These are phyloP conservation scores for Golovinomyces cichoracearum DNA, from an alignment of 2,329 filamentous ascomycete genomes.

Conservation along the genomic window DNA sequence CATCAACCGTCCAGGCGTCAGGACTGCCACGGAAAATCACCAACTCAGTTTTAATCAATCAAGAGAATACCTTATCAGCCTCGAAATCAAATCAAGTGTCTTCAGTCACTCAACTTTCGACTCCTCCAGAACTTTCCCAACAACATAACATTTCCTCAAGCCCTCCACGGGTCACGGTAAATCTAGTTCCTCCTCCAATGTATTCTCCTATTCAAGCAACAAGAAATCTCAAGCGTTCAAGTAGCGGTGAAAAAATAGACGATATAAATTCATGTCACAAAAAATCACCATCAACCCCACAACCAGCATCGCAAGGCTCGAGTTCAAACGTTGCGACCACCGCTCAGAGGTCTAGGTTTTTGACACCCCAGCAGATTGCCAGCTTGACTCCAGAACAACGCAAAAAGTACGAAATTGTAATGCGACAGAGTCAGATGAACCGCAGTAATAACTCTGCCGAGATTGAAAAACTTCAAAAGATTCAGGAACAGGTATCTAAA, in stretches of 20 bases:
- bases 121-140: not conserved
- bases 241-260: conserved; percentile 21
- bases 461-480: conserved; percentile 4
- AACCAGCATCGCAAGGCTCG: conserved; percentile 13
- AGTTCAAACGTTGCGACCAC: conserved; percentile 7
- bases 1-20: not conserved
- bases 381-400: conserved; percentile 11
- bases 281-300: conserved; percentile 7
- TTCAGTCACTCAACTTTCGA: conserved; percentile 3
- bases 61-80: conserved; percentile 2
- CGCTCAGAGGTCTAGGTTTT: conserved; percentile 13
- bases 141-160: too few species aligned
- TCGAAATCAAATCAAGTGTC: conserved; percentile 7
- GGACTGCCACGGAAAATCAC: not conserved
- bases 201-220: conserved; percentile 13
- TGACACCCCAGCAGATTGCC: conserved; percentile 11
- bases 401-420: conserved; percentile 11
- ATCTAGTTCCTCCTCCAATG: conserved; percentile 5
- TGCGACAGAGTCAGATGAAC: conserved; percentile 3
- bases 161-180: not conserved
- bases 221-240: conserved; percentile 20
- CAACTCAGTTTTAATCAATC: conserved; percentile 3
- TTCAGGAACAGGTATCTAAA: conserved; percentile 5
- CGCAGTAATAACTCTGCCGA: not conserved
- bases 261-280: conserved; percentile 16